Percentiles rank a stretch among this genome's conserved stretches.
Evolutionary conservation across 331 rosid species (phyloP).

Genomic region (Stylosanthes scabra): DNA sequence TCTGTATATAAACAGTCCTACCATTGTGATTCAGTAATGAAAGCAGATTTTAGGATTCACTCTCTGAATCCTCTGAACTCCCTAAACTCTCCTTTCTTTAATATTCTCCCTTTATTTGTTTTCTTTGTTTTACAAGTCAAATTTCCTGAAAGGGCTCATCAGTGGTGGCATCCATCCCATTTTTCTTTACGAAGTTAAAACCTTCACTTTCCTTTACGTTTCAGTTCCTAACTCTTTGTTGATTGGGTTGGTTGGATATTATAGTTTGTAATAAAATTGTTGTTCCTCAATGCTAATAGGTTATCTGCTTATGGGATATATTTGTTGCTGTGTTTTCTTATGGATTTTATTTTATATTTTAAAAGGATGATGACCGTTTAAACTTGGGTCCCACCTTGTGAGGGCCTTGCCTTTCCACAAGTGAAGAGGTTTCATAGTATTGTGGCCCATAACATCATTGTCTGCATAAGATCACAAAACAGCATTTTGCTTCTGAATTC

Average conservation of each 20-base stretch:
- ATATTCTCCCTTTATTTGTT: not conserved
- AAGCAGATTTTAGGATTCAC: too few species aligned
- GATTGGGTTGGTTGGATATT: not conserved
- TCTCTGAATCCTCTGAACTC: too few species aligned
- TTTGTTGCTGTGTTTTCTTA: not conserved
- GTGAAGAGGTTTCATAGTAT: slow-evolving; percentile 1
- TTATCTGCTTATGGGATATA: not conserved
- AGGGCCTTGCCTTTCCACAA: too few species aligned
- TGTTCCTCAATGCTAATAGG: not conserved
- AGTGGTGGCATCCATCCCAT: too few species aligned
- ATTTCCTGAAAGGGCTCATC: too few species aligned
- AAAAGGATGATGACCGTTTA: not conserved
- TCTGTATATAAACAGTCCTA: too few species aligned
- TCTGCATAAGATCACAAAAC: slow-evolving; percentile 14
- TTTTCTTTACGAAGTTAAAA: not conserved
- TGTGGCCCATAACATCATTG: slow-evolving; percentile 18
- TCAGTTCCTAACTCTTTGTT: not conserved
- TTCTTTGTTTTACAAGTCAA: not conserved
- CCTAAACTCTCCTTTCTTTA: too few species aligned
- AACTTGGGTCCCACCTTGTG: too few species aligned
- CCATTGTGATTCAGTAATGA: too few species aligned
- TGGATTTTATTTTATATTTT: not conserved
- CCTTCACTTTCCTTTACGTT: not conserved
- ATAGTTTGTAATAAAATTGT: not conserved
- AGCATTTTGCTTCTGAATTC: slow-evolving; percentile 26